Conservation (phyloP, 1,139 yeast species). For the Candida frijolesensis region DNA sequence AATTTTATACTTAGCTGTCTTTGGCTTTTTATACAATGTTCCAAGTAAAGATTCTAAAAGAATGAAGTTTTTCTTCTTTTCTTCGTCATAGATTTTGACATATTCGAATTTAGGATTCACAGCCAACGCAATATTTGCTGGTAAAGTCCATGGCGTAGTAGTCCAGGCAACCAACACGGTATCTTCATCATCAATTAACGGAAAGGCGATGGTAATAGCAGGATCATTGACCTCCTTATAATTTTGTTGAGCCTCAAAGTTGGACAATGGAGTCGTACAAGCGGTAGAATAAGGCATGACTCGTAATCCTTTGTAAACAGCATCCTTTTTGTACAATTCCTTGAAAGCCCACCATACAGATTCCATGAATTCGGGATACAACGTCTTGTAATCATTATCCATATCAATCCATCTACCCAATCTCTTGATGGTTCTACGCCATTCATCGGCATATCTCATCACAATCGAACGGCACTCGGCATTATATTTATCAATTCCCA, state of each 20-base stretch:
- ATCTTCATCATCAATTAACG: constrained; percentile 74
- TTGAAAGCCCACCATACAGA: constrained; percentile 99
- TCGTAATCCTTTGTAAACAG: constrained; percentile 91
- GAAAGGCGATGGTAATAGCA: constrained; percentile 91
- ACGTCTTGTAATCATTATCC: constrained; percentile 96
- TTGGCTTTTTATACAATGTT: constrained; percentile 91
- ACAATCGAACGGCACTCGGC: constrained; percentile 94
- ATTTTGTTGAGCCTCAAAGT: constrained; percentile 97
- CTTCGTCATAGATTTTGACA: constrained; percentile 89
- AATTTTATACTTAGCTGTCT: constrained; percentile 81
- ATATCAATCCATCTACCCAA: constrained; percentile 99
- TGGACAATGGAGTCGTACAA: constrained; percentile 92
- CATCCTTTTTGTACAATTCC: constrained; percentile 77
- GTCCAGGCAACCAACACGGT: constrained; percentile 96
- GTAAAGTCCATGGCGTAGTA: constrained; percentile 99
- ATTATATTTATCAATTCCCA: constrained; percentile 94
- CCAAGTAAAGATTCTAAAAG: constrained; percentile 79
- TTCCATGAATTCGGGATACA: constrained; percentile 96
- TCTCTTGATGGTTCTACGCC: constrained; percentile 92
- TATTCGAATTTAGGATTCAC: constrained; percentile 92
- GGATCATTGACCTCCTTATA: constrained; percentile 98
- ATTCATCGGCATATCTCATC: constrained; percentile 93
- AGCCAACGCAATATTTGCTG: constrained; percentile 89
- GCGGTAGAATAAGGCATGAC: constrained; percentile 99
- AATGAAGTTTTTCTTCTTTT: constrained; percentile 75